These are phyloP conservation scores for Fusarium mangiferae DNA, from an alignment of 2,329 filamentous ascomycete genomes.

Conservation along the genomic window DNA sequence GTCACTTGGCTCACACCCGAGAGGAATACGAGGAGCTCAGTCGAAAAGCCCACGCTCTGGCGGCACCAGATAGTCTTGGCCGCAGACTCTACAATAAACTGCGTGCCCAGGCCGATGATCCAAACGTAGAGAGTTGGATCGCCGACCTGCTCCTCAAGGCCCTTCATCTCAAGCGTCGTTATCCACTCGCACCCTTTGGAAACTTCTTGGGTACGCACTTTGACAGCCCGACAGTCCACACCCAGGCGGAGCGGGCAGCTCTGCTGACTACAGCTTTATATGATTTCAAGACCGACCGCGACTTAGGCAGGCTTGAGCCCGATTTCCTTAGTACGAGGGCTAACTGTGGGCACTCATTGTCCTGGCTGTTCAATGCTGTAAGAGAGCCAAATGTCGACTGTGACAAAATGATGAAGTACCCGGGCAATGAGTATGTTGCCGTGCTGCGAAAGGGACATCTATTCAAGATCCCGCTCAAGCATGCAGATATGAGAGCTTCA, in stretches of 20 bases:
- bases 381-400: constrained; percentile 2
- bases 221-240: neutral
- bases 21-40: constrained; percentile 1
- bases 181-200: constrained; percentile 1
- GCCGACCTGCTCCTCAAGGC: constrained; percentile 1
- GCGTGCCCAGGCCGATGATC: neutral
- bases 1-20: constrained; percentile 6
- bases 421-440: neutral
- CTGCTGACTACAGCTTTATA: neutral
- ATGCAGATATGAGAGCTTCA: neutral
- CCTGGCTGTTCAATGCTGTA: constrained; percentile 6
- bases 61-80: neutral
- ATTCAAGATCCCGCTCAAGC: neutral
- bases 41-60: neutral
- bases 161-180: constrained; percentile 4
- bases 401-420: constrained; percentile 15
- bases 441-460: constrained; percentile 4
- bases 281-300: constrained; percentile 1
- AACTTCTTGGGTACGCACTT: constrained; percentile 7
- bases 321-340: neutral
- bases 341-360: neutral
- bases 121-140: constrained; percentile 8
- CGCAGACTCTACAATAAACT: constrained; percentile 4
- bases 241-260: constrained; percentile 2
- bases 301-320: neutral